A percentile compares a stretch with the other conserved stretches of the same genome.
Evolutionary conservation across 805 yeast species (phyloP).

Genomic region (Middelhovenomyces tepae): DNA sequence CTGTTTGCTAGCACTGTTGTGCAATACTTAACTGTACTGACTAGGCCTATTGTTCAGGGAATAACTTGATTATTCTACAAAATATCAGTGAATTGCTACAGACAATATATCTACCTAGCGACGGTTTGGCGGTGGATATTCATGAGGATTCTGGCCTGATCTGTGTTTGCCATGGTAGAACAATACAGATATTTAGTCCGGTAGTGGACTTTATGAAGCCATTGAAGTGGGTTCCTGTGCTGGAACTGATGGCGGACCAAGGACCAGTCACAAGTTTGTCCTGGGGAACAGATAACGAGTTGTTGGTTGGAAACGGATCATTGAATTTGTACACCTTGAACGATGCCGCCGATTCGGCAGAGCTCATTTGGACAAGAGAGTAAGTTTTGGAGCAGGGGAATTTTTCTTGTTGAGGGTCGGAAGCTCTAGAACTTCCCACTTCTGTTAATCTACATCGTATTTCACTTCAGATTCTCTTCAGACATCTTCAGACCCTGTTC

Average conservation of each 20-base stretch:
- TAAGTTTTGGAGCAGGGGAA: neutral
- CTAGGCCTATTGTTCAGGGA: constrained; percentile 74
- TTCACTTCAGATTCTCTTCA: no score
- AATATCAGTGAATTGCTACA: constrained; percentile 52
- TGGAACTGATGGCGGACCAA: constrained; percentile 15
- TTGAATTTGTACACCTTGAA: constrained; percentile 45
- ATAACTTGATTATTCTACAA: constrained; percentile 63
- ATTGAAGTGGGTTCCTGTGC: constrained; percentile 8
- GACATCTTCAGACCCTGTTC: no score
- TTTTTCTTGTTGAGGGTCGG: no score
- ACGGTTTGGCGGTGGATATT: constrained; percentile 58
- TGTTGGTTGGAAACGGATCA: constrained; percentile 50
- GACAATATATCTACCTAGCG: constrained; percentile 62
- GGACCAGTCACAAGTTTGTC: constrained; percentile 35
- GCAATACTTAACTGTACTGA: neutral
- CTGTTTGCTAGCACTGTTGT: neutral
- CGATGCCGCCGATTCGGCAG: constrained; percentile 4
- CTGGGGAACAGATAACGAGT: constrained; percentile 51
- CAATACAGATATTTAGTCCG: constrained; percentile 20
- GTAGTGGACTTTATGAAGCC: constrained; percentile 15
- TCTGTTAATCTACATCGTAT: no score
- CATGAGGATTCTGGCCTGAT: constrained; percentile 47
- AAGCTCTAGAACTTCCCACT: no score
- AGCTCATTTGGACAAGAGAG: constrained; percentile 2
- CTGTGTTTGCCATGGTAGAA: constrained; percentile 20